Percentiles rank a stretch among this genome's conserved stretches.
These are phyloP conservation scores for Penicillium tannophilum DNA, from an alignment of 495 filamentous ascomycete species.

Conservation along the genomic window DNA sequence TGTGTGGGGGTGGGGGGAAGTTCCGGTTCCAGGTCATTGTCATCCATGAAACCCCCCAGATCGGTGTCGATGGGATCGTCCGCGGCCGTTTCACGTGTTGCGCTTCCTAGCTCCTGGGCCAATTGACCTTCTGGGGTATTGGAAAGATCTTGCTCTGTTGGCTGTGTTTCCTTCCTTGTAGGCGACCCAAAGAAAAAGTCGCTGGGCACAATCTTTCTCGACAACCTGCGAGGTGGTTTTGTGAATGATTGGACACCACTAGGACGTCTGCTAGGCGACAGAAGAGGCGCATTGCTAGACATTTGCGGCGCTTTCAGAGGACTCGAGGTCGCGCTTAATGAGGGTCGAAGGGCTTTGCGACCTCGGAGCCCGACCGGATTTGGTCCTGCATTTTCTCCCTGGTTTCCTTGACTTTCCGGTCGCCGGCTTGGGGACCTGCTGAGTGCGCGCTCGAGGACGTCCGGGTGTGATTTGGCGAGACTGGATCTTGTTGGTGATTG, in stretches of 20 bases:
- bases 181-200: slow-evolving; percentile 49
- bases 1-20: slow-evolving; percentile 71
- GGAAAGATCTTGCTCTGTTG: slow-evolving; percentile 20
- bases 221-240: slow-evolving; percentile 44
- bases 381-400: slow-evolving; percentile 26
- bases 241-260: slow-evolving; percentile 44
- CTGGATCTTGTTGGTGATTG: slow-evolving; percentile 67
- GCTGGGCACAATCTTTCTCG: slow-evolving; percentile 43
- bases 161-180: slow-evolving; percentile 30
- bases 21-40: slow-evolving; percentile 60
- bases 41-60: slow-evolving; percentile 32
- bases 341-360: slow-evolving; percentile 40
- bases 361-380: slow-evolving; percentile 36
- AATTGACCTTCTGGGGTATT: slow-evolving; percentile 46
- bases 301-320: slow-evolving; percentile 35
- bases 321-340: slow-evolving; percentile 41
- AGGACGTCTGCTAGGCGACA: slow-evolving; percentile 37
- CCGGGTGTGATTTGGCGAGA: slow-evolving; percentile 64
- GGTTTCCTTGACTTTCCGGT: slow-evolving; percentile 18
- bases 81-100: slow-evolving; percentile 24
- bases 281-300: slow-evolving; percentile 27
- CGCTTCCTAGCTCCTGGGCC: slow-evolving; percentile 41
- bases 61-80: slow-evolving; percentile 12
- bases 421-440: slow-evolving; percentile 36
- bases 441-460: slow-evolving; percentile 52